phyloP scores from a whole-genome alignment of 768 basidiomycete species.

The Saitozyma sp. region DNA sequence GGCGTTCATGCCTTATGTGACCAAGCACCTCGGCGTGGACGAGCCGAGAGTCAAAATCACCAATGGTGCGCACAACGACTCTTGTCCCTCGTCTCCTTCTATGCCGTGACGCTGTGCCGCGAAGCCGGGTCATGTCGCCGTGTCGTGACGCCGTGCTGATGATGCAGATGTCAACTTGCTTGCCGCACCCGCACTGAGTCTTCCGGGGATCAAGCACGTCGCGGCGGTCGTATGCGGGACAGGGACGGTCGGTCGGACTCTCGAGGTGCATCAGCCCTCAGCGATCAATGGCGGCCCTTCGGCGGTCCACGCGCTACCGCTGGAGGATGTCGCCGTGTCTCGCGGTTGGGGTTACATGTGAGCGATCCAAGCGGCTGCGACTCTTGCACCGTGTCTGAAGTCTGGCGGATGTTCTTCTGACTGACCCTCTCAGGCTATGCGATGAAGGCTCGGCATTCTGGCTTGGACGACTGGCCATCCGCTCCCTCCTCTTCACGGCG shows the following conservation, averaged over 20 bases:
- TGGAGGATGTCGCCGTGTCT: constrained; percentile 31
- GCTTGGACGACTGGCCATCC: constrained; percentile 42
- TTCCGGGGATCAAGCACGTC: constrained; percentile 29
- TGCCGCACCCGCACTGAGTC: constrained; percentile 35
- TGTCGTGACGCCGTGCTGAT: constrained; percentile 2
- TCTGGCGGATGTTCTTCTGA: neutral
- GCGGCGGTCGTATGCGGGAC: constrained; percentile 48
- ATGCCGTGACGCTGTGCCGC: too few relatives aligned
- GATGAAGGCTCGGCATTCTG: constrained; percentile 51
- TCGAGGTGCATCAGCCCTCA: constrained; percentile 17
- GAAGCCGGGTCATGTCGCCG: too few relatives aligned
- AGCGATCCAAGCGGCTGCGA: constrained; percentile 7
- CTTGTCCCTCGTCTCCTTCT: neutral
- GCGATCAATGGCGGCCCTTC: too few relatives aligned
- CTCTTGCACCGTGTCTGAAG: too few relatives aligned
- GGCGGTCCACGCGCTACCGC: constrained; percentile 10
- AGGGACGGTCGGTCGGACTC: constrained; percentile 41
- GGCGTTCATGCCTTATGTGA: constrained; percentile 26
- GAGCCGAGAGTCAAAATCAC: constrained; percentile 32
- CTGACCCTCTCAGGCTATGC: constrained; percentile 33
- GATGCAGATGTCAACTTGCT: constrained; percentile 47
- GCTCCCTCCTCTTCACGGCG: constrained; percentile 25
- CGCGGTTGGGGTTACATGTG: constrained; percentile 50
- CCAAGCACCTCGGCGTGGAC: constrained; percentile 17
- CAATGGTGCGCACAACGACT: constrained; percentile 38